Base-by-base conservation (phyloP, 1,139 yeast species). In the Pichia sp. region DNA sequence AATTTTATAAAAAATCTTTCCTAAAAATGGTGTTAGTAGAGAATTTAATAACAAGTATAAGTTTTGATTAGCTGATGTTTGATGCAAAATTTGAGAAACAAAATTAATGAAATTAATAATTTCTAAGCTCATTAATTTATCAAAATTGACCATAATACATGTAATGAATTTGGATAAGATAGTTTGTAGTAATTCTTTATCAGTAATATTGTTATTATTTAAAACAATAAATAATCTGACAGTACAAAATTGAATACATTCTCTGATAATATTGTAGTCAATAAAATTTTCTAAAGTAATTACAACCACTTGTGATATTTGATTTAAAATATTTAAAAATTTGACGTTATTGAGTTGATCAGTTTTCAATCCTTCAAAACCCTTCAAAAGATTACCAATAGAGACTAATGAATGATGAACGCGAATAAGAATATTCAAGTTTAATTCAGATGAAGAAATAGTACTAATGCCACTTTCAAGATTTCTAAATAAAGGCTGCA, bases 391-490 rank as follows among this genome's bases (percentile, higher is more conserved):
- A 0, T 96, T 87, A 32, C 97, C 97, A 43, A 92, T 77, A 0
- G 97, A 92, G 80, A 87, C 78, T 40, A 94, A 67, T 35, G 82
- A 75, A 61, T 92, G 97, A 62, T 92, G 96, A 2, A 89, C 82
- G 60, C 87, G 94, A 40, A 86, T 65, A 4, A 82, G 72, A 32
- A 74, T 59, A 40, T 73, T 70, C 24, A 72, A 66, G 30, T 68
- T 69, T 22, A 69, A 60, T 16, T 39, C 40, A 8, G 27, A 30
- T 29, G 39, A 37, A 20, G 63, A 58, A 30, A 67, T 61, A 27
- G 54, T 60, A 31, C 78, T 74, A 42, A 82, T 78, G 55, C 86
- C 80, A 24, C 68, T 68, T 61, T 90, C 95, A 52, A 92, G 70
- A 51, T 78, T 83, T 20, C 74, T 68, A 59, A 87, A 92, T 33